phyloP scores from a whole-genome alignment of 1,284 basidiomycete species.

The Cryptococcus sp. region DNA sequence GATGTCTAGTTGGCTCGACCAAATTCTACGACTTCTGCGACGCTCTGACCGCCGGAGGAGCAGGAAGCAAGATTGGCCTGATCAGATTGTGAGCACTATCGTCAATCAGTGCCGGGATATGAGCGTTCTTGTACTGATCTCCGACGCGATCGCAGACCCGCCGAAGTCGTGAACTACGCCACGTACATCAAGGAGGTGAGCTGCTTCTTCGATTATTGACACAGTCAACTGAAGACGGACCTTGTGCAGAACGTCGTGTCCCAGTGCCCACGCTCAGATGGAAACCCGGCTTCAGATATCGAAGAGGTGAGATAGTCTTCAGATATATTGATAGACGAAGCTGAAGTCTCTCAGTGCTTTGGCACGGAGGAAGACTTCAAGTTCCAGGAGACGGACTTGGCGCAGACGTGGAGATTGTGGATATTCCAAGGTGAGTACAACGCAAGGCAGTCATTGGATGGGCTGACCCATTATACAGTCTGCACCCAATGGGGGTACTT shows the following conservation, averaged over 20 bases:
- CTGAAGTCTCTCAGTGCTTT: conserved; percentile 66
- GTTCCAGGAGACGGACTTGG: conserved; percentile 65
- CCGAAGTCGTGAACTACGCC: conserved; percentile 71
- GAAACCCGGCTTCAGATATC: conserved; percentile 50
- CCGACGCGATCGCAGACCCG: conserved; percentile 30
- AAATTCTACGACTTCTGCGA: conserved; percentile 63
- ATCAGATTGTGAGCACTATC: conserved; percentile 36
- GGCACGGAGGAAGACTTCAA: conserved; percentile 71
- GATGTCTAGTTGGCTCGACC: conserved; percentile 33
- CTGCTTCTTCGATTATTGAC: neutral
- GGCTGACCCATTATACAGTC: conserved; percentile 22
- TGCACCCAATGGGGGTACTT: conserved; percentile 97
- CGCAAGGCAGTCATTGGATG: neutral
- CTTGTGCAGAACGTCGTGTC: conserved; percentile 62
- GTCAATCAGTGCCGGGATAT: neutral
- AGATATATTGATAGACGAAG: neutral
- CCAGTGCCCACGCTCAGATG: conserved; percentile 59
- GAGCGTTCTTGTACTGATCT: neutral
- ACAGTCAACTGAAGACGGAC: neutral
- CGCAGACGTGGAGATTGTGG: conserved; percentile 83
- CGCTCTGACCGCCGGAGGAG: conserved; percentile 56
- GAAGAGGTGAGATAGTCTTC: conserved; percentile 61
- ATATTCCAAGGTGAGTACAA: conserved; percentile 65
- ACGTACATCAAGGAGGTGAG: conserved; percentile 69
- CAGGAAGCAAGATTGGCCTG: conserved; percentile 34